Evolutionary conservation across 1,139 yeast species (phyloP), one percentile per base, ranked within the genome.

Genomic region (Citeromyces hawaiiensis): DNA sequence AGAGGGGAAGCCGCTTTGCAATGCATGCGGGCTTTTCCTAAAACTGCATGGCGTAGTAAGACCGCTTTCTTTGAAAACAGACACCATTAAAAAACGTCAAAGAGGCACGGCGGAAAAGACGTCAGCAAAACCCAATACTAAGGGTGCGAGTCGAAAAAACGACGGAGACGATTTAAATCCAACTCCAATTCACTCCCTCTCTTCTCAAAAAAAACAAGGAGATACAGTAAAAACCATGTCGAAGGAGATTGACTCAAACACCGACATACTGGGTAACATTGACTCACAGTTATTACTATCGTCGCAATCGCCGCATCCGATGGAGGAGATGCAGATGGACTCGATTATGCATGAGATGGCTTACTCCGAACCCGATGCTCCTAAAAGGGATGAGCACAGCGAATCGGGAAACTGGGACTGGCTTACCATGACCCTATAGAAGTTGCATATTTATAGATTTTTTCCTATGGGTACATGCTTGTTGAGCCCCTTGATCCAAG

Each of bases 41-140:
- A 88, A 88, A 59, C 68, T 88, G 36, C 97, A 88, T 54, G 98
- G 97, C 17, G 87, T 91, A 32, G 94, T 91, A 36, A 68, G 97
- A 44, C 97, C 97, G 2, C 68, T 91, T 43, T 79, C 93, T 21
- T 66, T 88, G 52, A 88, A 88, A 55, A 86, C 96, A 0, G 96
- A 88, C 59, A 88, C 91, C 10, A 88, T 88, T 50, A 86, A 88
- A 62, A 83, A 87, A 53, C 70, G 97, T 49, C 60, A 54, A 44
- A 49, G 60, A 33, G 59, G 56, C 36, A 35, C 48, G n/a, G 25
- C 21, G 11, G 37, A 35, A 19, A 16, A 19, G 15, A 16, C 21
- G 27, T 13, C 19, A 11, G 42, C 25, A n/a, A 35, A 19, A 17
- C 37, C 45, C 15, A 52, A 51, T 27, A 49, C 49, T 41, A 38